Evolutionary conservation across 495 filamentous ascomycete genomes (phyloP).

Genomic region (Staphylotrichum longicolle): DNA sequence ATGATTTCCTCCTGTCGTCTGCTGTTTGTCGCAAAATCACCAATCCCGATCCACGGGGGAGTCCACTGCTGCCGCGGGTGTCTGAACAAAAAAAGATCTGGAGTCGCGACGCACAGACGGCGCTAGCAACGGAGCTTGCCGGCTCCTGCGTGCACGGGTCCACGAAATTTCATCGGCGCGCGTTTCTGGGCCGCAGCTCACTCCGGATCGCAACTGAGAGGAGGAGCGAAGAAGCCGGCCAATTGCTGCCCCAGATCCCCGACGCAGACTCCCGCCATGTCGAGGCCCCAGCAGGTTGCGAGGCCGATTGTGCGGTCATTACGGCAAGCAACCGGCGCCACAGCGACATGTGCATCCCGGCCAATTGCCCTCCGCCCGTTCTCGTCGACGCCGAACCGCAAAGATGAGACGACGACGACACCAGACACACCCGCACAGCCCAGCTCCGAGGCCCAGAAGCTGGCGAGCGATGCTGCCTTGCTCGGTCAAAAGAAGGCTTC

Average conservation of each 20-base stretch:
- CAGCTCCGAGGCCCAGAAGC: constrained; percentile 15
- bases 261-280: constrained; percentile 49
- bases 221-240: too few species aligned
- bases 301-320: constrained; percentile 65
- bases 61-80: constrained; percentile 8
- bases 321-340: constrained; percentile 43
- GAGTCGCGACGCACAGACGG: constrained; percentile 28
- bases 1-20: neutral
- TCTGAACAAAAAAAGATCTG: constrained; percentile 32
- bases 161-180: constrained; percentile 15
- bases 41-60: neutral
- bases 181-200: constrained; percentile 10
- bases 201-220: neutral
- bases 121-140: constrained; percentile 23
- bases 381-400: constrained; percentile 42
- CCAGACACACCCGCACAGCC: constrained; percentile 21
- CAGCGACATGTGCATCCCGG: constrained; percentile 32
- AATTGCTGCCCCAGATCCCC: constrained; percentile 18
- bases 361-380: constrained; percentile 45
- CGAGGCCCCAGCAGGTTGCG: constrained; percentile 65
- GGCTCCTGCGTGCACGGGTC: constrained; percentile 18
- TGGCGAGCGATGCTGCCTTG: constrained; percentile 20
- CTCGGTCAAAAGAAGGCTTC: constrained; percentile 17
- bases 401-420: constrained; percentile 41
- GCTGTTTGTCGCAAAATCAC: neutral